Evolutionary conservation across 2,329 filamentous ascomycete genomes (phyloP), one percentile per base, ranked within the genome.

Genomic region (Aspergillus hortae): DNA sequence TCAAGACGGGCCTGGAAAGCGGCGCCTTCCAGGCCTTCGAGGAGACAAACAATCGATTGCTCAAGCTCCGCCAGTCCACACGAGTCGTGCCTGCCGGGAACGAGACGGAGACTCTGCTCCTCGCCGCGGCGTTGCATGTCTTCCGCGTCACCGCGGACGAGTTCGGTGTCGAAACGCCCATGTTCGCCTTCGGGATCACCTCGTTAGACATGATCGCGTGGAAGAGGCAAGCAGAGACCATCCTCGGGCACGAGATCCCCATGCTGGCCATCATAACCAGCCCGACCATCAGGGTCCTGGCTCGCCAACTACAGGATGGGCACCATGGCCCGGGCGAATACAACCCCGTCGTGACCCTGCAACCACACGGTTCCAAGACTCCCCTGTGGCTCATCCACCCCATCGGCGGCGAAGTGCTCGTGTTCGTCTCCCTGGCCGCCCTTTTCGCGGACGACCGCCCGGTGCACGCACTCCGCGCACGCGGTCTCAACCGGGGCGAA

Each of bases 11-110:
- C 27, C 80, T 19, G 48, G 56, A 12, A 67, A 68, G 58, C 65
- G 79, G 3, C 76, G 77, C 0, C 52, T 82, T 10, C 77, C 78
- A 57, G 78, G 77, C 14, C 4, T 10, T 21, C 40, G 17, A 25
- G 12, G 12, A 25, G 7, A 12, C 17, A 6, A 19, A 43, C 15
- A 9, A 43, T 19, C 17, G 17, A 14, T 17, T 21, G 4, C n/a
- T 43, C 4, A 19, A 43, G 11, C 12, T n/a, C n/a, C 21, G 17
- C 15, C 14, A 25, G 19, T 6, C 15, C 17, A 9, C 21, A 2
- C 11, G 3, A 4, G 17, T 43, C 12, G 19, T 25, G n/a, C 1
- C 40, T 12, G n/a, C 40, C 40, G 17, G 4, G 10, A 25, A 21
- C 4, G 17, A 43, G 11, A 43, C 19, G 40, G 40, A 43, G 12